Conservation (phyloP, 352 stramenopile genomes). For the Phytophthora cryptogea region DNA sequence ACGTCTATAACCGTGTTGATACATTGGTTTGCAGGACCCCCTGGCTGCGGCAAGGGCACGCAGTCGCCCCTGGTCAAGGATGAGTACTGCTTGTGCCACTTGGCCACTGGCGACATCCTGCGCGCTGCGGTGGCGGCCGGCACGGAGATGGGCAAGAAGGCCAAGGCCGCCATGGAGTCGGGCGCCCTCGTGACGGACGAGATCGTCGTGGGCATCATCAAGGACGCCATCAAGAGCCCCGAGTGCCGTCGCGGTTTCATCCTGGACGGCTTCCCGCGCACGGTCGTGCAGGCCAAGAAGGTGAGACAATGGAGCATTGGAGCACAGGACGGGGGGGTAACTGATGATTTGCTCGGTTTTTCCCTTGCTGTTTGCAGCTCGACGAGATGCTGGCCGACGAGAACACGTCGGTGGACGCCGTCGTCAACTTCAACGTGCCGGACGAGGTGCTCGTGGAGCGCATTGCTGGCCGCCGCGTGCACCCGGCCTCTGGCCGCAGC, state of each 20-base stretch:
- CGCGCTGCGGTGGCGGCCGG: slow-evolving; percentile 95
- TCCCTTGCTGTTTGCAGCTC: slow-evolving; percentile 52
- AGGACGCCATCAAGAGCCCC: slow-evolving; percentile 96
- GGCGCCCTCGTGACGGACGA: slow-evolving; percentile 96
- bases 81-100: slow-evolving; percentile 97
- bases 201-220: slow-evolving; percentile 99
- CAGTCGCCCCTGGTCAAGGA: slow-evolving; percentile 98
- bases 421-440: slow-evolving; percentile 96
- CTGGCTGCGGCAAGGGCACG: slow-evolving; percentile 98
- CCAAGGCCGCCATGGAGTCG: slow-evolving; percentile 98
- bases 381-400: slow-evolving; percentile 96
- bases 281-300: slow-evolving; percentile 96
- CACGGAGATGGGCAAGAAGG: slow-evolving; percentile 98
- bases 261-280: slow-evolving; percentile 99
- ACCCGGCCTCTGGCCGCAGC: slow-evolving; percentile 94
- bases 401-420: slow-evolving; percentile 85
- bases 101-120: slow-evolving; percentile 99
- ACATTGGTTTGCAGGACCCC: slow-evolving; percentile 56
- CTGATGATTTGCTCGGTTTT: slow-evolving; percentile 2
- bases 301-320: slow-evolving; percentile 29
- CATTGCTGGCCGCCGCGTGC: slow-evolving; percentile 96
- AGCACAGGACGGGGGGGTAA: not conserved
- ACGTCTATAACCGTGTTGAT: too few relatives aligned
- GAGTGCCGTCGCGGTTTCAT: slow-evolving; percentile 99
- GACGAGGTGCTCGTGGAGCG: slow-evolving; percentile 96